Percentiles rank a stretch among this genome's conserved stretches.
Evolutionary conservation across 441 rosid genomes (phyloP).

Genomic region (Flueggea neowawraea): DNA sequence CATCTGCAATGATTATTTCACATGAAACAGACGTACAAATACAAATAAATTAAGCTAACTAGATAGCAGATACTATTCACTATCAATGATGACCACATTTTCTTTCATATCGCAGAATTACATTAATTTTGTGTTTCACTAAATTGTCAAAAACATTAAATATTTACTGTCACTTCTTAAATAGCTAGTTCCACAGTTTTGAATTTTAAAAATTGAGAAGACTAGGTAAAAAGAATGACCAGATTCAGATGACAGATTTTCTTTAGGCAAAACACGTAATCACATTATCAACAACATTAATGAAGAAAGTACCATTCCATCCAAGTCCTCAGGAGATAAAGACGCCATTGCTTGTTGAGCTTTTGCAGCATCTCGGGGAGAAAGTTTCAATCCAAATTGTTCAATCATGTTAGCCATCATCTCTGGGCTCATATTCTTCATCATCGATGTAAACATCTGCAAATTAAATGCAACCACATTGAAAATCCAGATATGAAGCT

Average conservation of each 20-base stretch:
- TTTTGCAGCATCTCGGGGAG: constrained; percentile 79
- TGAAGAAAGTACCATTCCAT: constrained; percentile 60
- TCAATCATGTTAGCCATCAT: constrained; percentile 95
- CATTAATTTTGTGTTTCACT: no score
- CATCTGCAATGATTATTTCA: constrained; percentile 54
- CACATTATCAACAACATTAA: background rate
- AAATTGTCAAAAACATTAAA: no score
- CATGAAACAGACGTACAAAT: background rate
- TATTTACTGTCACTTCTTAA: no score
- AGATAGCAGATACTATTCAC: background rate
- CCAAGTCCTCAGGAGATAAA: constrained; percentile 75
- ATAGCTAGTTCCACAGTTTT: no score
- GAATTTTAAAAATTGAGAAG: no score
- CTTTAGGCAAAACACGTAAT: no score
- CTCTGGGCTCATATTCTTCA: constrained; percentile 90
- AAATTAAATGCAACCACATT: constrained; percentile 2
- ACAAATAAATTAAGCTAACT: background rate
- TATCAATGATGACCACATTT: no score
- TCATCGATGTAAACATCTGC: constrained; percentile 88
- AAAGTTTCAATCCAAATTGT: constrained; percentile 77
- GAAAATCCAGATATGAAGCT: no score
- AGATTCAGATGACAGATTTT: background rate
- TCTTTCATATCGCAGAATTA: no score
- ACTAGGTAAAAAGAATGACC: background rate
- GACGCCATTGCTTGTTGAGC: constrained; percentile 93